Conservation (phyloP, 2,329 filamentous ascomycete genomes). For the Talaromyces sp. region DNA sequence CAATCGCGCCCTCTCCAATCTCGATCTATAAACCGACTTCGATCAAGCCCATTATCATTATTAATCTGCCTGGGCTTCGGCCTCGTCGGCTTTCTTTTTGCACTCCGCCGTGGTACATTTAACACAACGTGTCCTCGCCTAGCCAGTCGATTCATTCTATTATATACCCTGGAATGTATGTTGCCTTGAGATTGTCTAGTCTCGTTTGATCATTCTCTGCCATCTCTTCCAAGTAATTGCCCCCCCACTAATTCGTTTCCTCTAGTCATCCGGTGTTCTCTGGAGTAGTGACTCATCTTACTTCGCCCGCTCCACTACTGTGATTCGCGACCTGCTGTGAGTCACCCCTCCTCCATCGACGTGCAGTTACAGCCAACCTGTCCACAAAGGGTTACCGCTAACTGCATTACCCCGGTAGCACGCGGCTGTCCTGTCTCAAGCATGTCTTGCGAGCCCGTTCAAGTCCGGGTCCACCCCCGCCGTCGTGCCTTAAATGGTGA, state of each 20-base stretch:
- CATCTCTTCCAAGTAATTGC: neutral
- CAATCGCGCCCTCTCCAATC: neutral
- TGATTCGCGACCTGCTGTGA: neutral
- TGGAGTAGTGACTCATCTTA: neutral
- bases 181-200: neutral
- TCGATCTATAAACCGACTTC: neutral
- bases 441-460: constrained; percentile 19
- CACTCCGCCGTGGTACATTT: neutral
- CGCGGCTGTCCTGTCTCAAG: constrained; percentile 13
- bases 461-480: constrained; percentile 27
- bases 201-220: too few species aligned
- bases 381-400: neutral
- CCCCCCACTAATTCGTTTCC: neutral
- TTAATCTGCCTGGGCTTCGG: neutral
- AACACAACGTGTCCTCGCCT: neutral
- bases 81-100: neutral
- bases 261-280: neutral
- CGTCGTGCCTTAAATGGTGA: constrained; percentile 29
- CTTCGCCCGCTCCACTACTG: neutral
- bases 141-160: neutral
- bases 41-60: neutral
- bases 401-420: neutral
- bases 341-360: neutral
- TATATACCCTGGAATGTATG: neutral
- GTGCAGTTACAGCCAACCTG: neutral